Conservation (phyloP, 257 asterid species). For the Petunia secreta region DNA sequence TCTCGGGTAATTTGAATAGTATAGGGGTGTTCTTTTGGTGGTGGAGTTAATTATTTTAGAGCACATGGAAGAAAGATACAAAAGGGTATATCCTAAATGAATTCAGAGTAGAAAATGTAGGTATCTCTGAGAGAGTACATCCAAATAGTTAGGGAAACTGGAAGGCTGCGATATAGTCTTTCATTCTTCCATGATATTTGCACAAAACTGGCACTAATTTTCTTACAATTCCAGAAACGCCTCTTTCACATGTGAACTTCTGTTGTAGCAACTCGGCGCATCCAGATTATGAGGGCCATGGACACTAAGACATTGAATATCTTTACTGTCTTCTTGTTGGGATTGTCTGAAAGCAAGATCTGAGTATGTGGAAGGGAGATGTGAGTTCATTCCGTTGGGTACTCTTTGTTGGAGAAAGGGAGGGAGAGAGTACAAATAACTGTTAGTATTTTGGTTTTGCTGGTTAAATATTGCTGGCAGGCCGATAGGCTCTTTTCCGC, state of each 20-base stretch:
- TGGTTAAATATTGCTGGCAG: constrained; percentile 12
- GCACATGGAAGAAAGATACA: background rate
- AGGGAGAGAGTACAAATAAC: background rate
- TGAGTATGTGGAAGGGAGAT: background rate
- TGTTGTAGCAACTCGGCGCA: background rate
- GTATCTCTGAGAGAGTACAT: constrained; percentile 15
- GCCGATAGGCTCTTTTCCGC: background rate
- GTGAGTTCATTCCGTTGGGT: background rate
- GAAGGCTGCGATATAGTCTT: background rate
- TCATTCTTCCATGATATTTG: background rate
- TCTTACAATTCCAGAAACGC: background rate
- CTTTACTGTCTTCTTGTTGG: constrained; percentile 10
- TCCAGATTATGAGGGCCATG: constrained; percentile 2
- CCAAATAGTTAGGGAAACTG: background rate
- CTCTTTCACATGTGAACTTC: constrained; percentile 2
- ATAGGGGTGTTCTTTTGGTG: background rate
- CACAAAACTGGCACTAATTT: background rate
- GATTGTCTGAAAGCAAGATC: background rate
- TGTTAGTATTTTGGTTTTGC: background rate
- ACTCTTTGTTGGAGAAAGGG: constrained; percentile 1
- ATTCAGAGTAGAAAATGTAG: background rate
- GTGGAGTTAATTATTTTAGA: background rate
- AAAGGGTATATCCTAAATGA: background rate
- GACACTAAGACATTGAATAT: background rate
- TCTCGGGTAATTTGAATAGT: background rate